These are phyloP conservation scores for Leccinum imitatum DNA, from an alignment of 768 basidiomycete genomes.

Conservation along the genomic window DNA sequence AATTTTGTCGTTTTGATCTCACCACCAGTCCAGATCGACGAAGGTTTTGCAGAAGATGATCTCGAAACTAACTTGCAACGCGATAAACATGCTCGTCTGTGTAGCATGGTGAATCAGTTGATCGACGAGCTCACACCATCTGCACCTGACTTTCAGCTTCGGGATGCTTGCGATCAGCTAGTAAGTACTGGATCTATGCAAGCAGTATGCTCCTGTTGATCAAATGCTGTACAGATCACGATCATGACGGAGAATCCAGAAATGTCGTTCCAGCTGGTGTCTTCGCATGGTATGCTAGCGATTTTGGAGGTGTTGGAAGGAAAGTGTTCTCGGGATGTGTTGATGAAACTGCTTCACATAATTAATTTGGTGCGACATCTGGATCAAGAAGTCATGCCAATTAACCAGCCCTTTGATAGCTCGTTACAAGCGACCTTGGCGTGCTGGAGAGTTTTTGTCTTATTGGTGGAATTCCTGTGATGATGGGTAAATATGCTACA, in stretches of 20 bases:
- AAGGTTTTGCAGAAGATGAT: conserved; percentile 89
- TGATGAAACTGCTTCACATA: conserved; percentile 81
- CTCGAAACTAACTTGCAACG: conserved; percentile 89
- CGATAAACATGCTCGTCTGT: conserved; percentile 90
- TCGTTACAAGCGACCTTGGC: conserved; percentile 72
- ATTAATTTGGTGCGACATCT: conserved; percentile 68
- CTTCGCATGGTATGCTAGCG: conserved; percentile 92
- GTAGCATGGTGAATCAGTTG: conserved; percentile 75
- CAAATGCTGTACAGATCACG: conserved; percentile 49
- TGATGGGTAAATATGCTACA: conserved; percentile 65
- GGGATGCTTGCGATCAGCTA: conserved; percentile 84
- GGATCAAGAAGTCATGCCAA: not conserved
- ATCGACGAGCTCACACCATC: conserved; percentile 85
- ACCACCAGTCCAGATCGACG: conserved; percentile 65
- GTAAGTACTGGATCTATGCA: conserved; percentile 42
- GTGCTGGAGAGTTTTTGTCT: conserved; percentile 95
- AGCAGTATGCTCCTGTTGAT: not conserved
- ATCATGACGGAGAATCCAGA: conserved; percentile 81
- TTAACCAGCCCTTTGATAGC: conserved; percentile 33
- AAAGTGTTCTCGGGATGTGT: conserved; percentile 80
- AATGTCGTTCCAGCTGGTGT: conserved; percentile 85
- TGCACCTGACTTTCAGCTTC: conserved; percentile 78
- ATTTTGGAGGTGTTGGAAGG: conserved; percentile 92
- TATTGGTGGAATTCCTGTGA: conserved; percentile 91
- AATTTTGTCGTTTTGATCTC: conserved; percentile 6